Percentiles rank a stretch among this genome's conserved stretches.
These are phyloP conservation scores for Pleurotus pulmonarius DNA, from an alignment of 768 basidiomycete species.

Conservation along the genomic window DNA sequence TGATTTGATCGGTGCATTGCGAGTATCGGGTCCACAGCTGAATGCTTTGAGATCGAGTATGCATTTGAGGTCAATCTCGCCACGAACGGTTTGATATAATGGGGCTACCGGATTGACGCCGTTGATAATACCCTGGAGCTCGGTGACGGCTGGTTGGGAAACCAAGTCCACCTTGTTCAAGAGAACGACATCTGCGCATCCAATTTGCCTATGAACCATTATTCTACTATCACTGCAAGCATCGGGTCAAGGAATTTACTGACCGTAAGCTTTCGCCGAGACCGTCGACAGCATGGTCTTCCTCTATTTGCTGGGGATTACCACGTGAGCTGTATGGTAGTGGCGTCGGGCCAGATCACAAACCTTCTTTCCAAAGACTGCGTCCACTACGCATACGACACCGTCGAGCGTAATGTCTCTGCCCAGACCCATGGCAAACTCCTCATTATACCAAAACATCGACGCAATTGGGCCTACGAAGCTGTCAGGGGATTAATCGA, in stretches of 20 bases:
- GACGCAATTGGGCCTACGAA: slow-evolving; percentile 75
- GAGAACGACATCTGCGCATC: slow-evolving; percentile 85
- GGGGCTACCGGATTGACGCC: slow-evolving; percentile 77
- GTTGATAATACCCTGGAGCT: slow-evolving; percentile 61
- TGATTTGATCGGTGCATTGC: background rate
- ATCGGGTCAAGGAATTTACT: slow-evolving; percentile 10
- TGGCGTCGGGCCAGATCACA: background rate
- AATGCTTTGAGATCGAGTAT: slow-evolving; percentile 86
- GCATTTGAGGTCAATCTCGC: slow-evolving; percentile 65
- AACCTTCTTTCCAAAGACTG: slow-evolving; percentile 65
- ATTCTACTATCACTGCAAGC: background rate
- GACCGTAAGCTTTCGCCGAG: slow-evolving; percentile 81
- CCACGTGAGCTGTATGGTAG: background rate
- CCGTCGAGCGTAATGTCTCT: slow-evolving; percentile 78
- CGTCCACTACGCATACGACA: slow-evolving; percentile 91
- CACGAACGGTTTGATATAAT: slow-evolving; percentile 67
- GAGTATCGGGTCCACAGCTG: slow-evolving; percentile 24
- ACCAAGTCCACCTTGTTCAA: slow-evolving; percentile 90
- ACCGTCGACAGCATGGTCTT: slow-evolving; percentile 59
- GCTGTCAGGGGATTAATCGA: background rate
- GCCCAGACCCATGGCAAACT: slow-evolving; percentile 65
- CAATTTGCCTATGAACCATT: slow-evolving; percentile 74
- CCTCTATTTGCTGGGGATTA: slow-evolving; percentile 73
- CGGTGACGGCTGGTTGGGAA: slow-evolving; percentile 33
- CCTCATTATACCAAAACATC: slow-evolving; percentile 87